Evolutionary conservation across 2,329 filamentous ascomycete species (phyloP), one percentile per base, ranked within the genome.

Genomic region (Xylariaceae sp.): DNA sequence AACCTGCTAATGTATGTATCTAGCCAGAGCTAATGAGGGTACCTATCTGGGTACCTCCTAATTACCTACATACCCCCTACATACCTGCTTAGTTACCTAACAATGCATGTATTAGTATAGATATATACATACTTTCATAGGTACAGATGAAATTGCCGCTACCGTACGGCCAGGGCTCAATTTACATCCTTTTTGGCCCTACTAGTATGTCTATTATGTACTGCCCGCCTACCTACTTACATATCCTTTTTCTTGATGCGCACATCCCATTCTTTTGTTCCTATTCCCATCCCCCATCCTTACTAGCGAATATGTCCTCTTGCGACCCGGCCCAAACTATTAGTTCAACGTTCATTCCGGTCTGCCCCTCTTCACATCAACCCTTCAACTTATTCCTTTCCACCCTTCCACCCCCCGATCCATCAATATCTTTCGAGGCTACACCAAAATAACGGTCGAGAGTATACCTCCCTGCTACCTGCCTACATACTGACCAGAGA

Each of bases 311-410:
- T 52, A 57, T 58, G 52, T 57, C 54, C 60, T 57, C 60, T 60
- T 62, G 54, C 41, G 49, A 62, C 55, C 44, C 44, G 53, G 32
- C 50, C 52, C 56, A 60, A 50, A 51, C 58, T 57, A 53, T 60
- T 60, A 62, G 54, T 52, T 50, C 32, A 14, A 37, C 32, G 32
- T 37, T 10, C 32, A 37, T 37, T 37, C 7, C 32, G 32, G 12
- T 37, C 14, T 37, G 32, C 32, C 32, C 32, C 32, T 37, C 12
- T 7, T 10, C 32, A 37, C 6, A 14, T 10, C 6, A 14, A 3
- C 32, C 32, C 14, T 37, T 16, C 12, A 16, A 37, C 6, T 37
- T 10, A 16, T 37, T 10, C 32, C 32, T 10, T 7, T 16, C 32
- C 32, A 16, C 32, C 6, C 14, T 10, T n/a, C n/a, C n/a, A n/a